Conservation (phyloP, 805 yeast species). For the Candida wancherniae region DNA sequence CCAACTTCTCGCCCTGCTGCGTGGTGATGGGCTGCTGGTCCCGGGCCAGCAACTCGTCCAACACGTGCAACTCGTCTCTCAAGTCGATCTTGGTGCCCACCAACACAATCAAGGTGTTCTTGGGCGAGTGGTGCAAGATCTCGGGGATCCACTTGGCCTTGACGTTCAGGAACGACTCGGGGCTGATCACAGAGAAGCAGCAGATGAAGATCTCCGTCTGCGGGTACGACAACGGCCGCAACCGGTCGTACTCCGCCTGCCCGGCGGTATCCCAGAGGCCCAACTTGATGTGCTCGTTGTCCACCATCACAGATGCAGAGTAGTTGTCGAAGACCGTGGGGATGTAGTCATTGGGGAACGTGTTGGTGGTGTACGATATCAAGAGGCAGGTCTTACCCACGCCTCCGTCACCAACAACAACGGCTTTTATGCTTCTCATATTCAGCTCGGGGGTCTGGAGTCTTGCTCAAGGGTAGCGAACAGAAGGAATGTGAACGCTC, state of each 20-base stretch:
- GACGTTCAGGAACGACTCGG: constrained; percentile 75
- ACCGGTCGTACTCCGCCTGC: constrained; percentile 84
- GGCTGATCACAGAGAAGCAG: constrained; percentile 81
- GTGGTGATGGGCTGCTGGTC: constrained; percentile 57
- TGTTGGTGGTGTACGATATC: constrained; percentile 85
- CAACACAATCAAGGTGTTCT: constrained; percentile 59
- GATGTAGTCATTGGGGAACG: constrained; percentile 88
- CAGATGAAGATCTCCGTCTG: constrained; percentile 85
- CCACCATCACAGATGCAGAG: constrained; percentile 79
- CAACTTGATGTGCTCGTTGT: constrained; percentile 74
- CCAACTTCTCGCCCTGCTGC: constrained; percentile 61
- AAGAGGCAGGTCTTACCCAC: constrained; percentile 90
- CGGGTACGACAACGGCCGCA: constrained; percentile 86
- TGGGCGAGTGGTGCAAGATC: constrained; percentile 76
- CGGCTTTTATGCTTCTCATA: constrained; percentile 88
- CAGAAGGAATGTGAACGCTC: too few relatives aligned
- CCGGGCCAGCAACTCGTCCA: constrained; percentile 60
- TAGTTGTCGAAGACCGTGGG: constrained; percentile 95
- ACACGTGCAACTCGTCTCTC: constrained; percentile 74
- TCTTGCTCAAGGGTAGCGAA: background rate
- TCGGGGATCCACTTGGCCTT: constrained; percentile 78
- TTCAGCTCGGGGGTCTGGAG: background rate
- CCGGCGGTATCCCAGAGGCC: constrained; percentile 98
- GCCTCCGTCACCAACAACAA: constrained; percentile 93
- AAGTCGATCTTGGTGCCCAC: constrained; percentile 89